A percentile compares a stretch with the other conserved stretches of the same genome.
Conservation (phyloP, 176 grass and related monocot genomes). For the Thalia dealbata region DNA sequence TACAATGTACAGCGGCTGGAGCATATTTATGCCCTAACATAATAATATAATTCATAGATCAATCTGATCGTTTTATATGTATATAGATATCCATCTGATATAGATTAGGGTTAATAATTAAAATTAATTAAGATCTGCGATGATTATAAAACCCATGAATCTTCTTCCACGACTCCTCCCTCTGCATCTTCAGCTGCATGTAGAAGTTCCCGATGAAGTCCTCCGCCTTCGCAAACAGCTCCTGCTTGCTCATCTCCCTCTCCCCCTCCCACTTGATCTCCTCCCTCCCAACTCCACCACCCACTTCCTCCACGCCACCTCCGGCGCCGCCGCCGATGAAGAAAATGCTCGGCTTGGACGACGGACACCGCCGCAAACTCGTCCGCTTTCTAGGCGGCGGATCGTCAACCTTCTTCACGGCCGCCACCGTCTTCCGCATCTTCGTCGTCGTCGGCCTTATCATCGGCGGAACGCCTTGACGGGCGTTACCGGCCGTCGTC, state of each 20-base stretch:
- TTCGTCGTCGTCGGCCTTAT: no score
- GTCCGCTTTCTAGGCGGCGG: slow-evolving; percentile 4
- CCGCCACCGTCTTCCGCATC: not conserved
- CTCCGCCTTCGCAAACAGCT: slow-evolving; percentile 57
- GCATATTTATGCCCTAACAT: not conserved
- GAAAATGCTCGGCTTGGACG: slow-evolving; percentile 52
- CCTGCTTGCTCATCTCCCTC: slow-evolving; percentile 45
- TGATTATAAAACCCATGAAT: slow-evolving; percentile 45
- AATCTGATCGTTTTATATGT: not conserved
- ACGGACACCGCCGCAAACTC: slow-evolving; percentile 37
- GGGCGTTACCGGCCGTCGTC: not conserved
- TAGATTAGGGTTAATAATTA: no score
- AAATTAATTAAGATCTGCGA: no score
- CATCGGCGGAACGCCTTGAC: no score
- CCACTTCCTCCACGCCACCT: slow-evolving; percentile 25
- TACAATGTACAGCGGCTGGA: no score
- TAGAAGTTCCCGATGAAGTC: slow-evolving; percentile 63
- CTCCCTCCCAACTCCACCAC: not conserved
- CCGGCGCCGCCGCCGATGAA: slow-evolving; percentile 38
- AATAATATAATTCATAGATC: not conserved
- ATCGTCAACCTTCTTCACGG: not conserved
- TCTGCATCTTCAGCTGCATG: slow-evolving; percentile 62
- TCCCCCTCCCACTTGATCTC: slow-evolving; percentile 7
- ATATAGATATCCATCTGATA: not conserved
- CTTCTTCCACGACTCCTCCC: slow-evolving; percentile 69